phyloP scores from a whole-genome alignment of 2,329 filamentous ascomycete genomes.

The Exophiala mesophila region DNA sequence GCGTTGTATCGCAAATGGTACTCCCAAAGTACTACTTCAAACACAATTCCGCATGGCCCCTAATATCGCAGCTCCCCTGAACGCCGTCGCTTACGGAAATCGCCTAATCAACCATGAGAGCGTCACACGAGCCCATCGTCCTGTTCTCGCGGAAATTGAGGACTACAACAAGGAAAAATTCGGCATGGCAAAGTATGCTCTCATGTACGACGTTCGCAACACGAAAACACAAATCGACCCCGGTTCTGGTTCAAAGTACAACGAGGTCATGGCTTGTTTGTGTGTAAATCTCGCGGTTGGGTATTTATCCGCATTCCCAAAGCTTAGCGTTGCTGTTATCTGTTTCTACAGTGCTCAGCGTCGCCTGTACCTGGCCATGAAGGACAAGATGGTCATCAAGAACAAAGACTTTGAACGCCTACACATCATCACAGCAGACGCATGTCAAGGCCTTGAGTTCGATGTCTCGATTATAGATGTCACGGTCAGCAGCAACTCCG shows the following conservation, averaged over 20 bases:
- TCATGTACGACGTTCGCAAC: slow-evolving; percentile 73
- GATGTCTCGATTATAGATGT: slow-evolving; percentile 1
- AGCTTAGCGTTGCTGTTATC: neutral
- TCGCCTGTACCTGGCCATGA: neutral
- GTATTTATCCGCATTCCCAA: neutral
- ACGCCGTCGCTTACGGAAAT: neutral
- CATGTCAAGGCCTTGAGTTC: slow-evolving; percentile 2
- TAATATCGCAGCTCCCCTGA: neutral
- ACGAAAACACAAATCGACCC: neutral
- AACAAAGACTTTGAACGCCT: neutral
- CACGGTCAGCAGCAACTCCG: neutral
- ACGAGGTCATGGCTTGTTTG: neutral
- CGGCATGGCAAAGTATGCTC: slow-evolving; percentile 77
- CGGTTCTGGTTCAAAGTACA: slow-evolving; percentile 2
- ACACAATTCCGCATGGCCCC: neutral
- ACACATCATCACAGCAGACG: slow-evolving; percentile 1
- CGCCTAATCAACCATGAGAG: neutral
- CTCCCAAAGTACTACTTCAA: neutral
- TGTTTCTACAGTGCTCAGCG: slow-evolving; percentile 6
- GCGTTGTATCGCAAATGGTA: neutral
- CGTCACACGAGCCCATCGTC: neutral
- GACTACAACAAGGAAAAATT: neutral
- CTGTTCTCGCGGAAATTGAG: neutral
- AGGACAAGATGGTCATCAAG: slow-evolving; percentile 1
- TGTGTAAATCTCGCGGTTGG: neutral